These are phyloP conservation scores for Mortierella sp. DNA, from an alignment of 371 early-diverging fungal species.

Conservation along the genomic window DNA sequence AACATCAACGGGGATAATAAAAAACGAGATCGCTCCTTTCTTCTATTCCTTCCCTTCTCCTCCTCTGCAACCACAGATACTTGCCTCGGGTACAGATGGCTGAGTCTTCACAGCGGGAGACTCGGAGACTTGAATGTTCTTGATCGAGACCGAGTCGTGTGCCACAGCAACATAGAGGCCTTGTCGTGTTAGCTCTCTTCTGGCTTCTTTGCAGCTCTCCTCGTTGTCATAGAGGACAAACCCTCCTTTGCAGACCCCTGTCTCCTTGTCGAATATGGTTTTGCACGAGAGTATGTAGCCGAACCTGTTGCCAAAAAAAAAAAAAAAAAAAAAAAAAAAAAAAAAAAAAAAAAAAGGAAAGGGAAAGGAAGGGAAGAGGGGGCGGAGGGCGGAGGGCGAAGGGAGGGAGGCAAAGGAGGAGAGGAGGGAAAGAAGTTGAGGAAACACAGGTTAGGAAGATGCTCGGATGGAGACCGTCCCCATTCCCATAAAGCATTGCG, in stretches of 20 bases:
- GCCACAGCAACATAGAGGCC: slow-evolving; percentile 48
- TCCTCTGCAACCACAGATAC: not conserved
- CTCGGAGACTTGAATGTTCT: slow-evolving; percentile 14
- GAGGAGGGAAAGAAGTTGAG: too few species aligned
- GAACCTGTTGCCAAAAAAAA: slow-evolving; percentile 56
- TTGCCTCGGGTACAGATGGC: slow-evolving; percentile 28
- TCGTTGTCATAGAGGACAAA: slow-evolving; percentile 89
- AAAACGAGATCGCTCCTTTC: too few species aligned
- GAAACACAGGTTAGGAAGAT: too few species aligned
- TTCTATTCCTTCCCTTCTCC: too few species aligned
- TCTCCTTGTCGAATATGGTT: slow-evolving; percentile 82
- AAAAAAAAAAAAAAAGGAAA: slow-evolving; percentile 5
- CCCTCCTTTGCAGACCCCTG: slow-evolving; percentile 90
- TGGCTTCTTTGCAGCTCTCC: slow-evolving; percentile 39
- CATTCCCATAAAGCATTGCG: too few species aligned
- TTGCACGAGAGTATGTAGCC: slow-evolving; percentile 88
- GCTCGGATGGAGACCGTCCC: too few species aligned
- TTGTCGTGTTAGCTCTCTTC: slow-evolving; percentile 35
- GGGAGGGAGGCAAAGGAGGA: too few species aligned
- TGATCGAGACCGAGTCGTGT: slow-evolving; percentile 40
- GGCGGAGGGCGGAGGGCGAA: too few species aligned
- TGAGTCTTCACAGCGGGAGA: not conserved
- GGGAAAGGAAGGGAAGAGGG: not conserved
- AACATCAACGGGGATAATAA: too few species aligned
- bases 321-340: not conserved